Conservation (phyloP, 1,284 basidiomycete species). For the Rhodotorula sp. region DNA sequence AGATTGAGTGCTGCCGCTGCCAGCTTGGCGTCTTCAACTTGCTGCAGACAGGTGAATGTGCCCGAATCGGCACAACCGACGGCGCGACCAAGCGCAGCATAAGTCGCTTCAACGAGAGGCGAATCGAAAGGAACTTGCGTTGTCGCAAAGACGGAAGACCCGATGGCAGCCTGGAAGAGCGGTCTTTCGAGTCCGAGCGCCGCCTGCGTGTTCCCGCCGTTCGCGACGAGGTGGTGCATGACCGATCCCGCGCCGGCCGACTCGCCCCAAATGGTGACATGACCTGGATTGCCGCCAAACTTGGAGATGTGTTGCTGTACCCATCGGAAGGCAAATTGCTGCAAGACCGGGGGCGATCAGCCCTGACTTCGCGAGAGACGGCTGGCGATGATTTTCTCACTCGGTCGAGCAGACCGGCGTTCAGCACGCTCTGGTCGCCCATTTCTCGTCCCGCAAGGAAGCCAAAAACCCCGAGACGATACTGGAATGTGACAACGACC, state of each 20-base stretch:
- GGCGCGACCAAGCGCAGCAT: neutral
- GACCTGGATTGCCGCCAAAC: slow-evolving; percentile 52
- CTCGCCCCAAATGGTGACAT: slow-evolving; percentile 50
- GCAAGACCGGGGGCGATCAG: neutral
- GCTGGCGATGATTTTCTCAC: neutral
- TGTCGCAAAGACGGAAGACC: neutral
- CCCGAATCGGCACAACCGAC: neutral
- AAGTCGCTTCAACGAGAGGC: neutral
- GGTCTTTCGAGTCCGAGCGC: slow-evolving; percentile 23
- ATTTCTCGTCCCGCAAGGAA: slow-evolving; percentile 56
- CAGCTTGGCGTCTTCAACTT: neutral
- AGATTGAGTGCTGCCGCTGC: neutral
- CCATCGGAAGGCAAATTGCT: slow-evolving; percentile 58
- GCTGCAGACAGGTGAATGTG: neutral
- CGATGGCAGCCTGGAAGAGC: slow-evolving; percentile 50
- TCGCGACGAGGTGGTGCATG: slow-evolving; percentile 39
- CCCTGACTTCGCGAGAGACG: neutral
- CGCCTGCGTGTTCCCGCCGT: slow-evolving; percentile 32
- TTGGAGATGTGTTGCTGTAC: slow-evolving; percentile 61
- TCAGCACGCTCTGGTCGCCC: neutral
- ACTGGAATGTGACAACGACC: slow-evolving; percentile 43
- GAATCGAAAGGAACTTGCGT: neutral
- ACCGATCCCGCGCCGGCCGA: slow-evolving; percentile 47
- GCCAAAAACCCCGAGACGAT: slow-evolving; percentile 53
- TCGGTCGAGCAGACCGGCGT: slow-evolving; percentile 2